Evolutionary conservation across 2,329 filamentous ascomycete genomes (phyloP).

Genomic region (Cadophora luteo-olivacea): DNA sequence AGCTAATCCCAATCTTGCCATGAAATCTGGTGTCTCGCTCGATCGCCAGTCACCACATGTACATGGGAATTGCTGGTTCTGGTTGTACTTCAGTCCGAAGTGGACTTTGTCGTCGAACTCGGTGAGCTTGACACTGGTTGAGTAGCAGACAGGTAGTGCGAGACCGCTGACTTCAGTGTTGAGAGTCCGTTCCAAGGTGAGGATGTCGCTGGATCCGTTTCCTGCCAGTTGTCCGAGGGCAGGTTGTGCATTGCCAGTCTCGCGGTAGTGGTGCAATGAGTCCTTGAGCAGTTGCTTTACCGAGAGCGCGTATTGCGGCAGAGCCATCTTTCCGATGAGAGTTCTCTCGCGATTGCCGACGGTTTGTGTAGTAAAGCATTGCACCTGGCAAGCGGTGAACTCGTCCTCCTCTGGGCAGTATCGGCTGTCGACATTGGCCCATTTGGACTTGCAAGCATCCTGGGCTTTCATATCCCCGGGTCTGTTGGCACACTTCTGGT

Average conservation of each 20-base stretch:
- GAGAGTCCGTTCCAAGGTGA: neutral
- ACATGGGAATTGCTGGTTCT: conserved; percentile 21
- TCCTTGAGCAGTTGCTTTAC: conserved; percentile 7
- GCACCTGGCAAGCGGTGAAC: neutral
- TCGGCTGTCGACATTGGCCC: neutral
- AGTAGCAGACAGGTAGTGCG: conserved; percentile 5
- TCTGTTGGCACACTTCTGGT: conserved; percentile 13
- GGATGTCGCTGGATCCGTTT: neutral
- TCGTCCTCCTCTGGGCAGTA: conserved; percentile 4
- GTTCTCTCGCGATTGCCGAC: neutral
- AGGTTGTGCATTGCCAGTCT: neutral
- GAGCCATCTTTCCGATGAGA: conserved; percentile 7
- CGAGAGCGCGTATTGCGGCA: conserved; percentile 2
- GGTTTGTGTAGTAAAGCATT: conserved; percentile 17
- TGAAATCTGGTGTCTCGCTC: conserved; percentile 18
- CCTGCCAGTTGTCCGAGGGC: neutral
- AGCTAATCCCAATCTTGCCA: conserved; percentile 9
- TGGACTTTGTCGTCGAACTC: conserved; percentile 14
- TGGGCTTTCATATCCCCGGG: neutral
- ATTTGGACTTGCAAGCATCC: conserved; percentile 8
- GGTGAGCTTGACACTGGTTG: conserved; percentile 1
- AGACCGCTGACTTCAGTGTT: neutral
- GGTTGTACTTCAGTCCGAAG: neutral
- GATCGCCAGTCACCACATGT: conserved; percentile 21
- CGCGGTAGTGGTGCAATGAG: conserved; percentile 7